A percentile compares a stretch with the other conserved stretches of the same genome.
phyloP scores from a whole-genome alignment of 2,329 filamentous ascomycete species.

The Cordyceps javanica region DNA sequence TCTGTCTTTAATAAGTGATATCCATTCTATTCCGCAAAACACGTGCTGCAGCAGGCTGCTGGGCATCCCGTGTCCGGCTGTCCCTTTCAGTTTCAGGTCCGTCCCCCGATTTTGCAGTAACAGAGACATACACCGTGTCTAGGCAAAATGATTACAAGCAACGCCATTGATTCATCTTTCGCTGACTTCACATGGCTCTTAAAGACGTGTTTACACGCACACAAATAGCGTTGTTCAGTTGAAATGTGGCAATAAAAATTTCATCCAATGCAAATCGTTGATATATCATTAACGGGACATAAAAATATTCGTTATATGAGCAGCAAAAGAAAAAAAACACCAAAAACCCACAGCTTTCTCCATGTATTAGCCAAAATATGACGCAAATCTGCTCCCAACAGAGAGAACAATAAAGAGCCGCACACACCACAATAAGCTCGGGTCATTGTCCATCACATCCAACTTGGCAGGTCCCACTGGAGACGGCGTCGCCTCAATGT shows the following conservation, averaged over 20 bases:
- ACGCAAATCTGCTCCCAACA: not conserved
- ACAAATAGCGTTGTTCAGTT: too few relatives aligned
- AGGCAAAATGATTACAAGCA: too few relatives aligned
- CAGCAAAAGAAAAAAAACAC: not conserved
- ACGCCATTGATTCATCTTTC: too few relatives aligned
- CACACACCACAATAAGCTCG: not conserved
- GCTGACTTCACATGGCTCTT: too few relatives aligned
- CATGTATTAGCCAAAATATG: constrained; percentile 1
- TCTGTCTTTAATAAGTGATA: too few relatives aligned
- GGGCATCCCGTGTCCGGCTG: too few relatives aligned
- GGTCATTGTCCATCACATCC: not conserved
- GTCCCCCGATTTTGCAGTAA: too few relatives aligned
- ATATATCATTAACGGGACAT: constrained; percentile 8
- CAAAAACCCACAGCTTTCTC: not conserved
- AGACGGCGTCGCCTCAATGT: not conserved
- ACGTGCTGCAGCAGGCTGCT: too few relatives aligned
- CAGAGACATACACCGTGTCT: too few relatives aligned
- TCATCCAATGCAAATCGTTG: not conserved
- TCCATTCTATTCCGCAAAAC: too few relatives aligned
- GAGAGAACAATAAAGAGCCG: not conserved
- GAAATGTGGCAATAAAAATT: too few relatives aligned
- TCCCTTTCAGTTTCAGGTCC: too few relatives aligned
- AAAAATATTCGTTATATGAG: constrained; percentile 9
- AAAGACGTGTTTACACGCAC: not conserved
- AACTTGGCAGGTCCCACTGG: not conserved